Evolutionary conservation across 257 asterid genomes (phyloP).

Genomic region (Scutellaria baicalensis): DNA sequence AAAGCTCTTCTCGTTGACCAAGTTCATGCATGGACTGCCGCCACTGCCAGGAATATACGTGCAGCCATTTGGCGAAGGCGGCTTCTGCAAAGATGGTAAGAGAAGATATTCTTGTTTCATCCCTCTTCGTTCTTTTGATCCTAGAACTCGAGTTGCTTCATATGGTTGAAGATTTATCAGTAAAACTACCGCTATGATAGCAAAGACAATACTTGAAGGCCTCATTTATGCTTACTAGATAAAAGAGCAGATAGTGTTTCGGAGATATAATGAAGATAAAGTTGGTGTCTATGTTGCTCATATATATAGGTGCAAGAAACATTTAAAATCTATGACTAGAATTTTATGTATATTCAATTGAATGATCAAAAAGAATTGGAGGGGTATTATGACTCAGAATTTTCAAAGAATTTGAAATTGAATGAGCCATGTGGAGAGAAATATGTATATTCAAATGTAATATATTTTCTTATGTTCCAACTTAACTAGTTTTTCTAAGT

Average conservation of each 20-base stretch:
- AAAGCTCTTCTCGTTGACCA: conserved; percentile 25
- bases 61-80: conserved; percentile 20
- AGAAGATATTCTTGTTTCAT: conserved; percentile 10
- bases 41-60: conserved; percentile 14
- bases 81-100: conserved; percentile 25
- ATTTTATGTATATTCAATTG: not conserved
- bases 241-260: not conserved
- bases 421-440: not conserved
- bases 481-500: not conserved
- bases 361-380: not conserved
- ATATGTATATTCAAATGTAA: not conserved
- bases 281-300: not conserved
- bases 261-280: not conserved
- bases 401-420: conserved; percentile 4
- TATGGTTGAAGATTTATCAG: not conserved
- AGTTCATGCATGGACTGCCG: conserved; percentile 8
- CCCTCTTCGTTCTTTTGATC: conserved; percentile 1
- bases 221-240: conserved; percentile 8
- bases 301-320: not conserved
- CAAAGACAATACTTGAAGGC: not conserved
- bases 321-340: conserved; percentile 1
- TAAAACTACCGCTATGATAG: not conserved
- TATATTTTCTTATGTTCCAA: not conserved
- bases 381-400: not conserved
- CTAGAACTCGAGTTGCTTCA: conserved; percentile 29